Conservation (phyloP, 352 stramenopile genomes). For the Phytophthora brassicae region DNA sequence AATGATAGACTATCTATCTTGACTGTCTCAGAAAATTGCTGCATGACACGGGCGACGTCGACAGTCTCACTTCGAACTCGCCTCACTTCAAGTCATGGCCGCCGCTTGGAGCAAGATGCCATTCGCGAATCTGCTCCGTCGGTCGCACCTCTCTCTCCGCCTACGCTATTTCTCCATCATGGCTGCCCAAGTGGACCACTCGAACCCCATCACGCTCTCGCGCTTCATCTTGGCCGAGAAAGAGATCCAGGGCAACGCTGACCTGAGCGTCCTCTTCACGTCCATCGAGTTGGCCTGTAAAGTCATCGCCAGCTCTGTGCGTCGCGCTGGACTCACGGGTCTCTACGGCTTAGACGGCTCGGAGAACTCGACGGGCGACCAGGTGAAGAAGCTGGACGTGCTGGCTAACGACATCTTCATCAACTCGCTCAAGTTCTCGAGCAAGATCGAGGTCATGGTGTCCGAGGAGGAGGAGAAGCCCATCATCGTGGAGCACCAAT, state of each 20-base stretch:
- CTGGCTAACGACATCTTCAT: slow-evolving; percentile 99
- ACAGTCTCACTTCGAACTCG: slow-evolving; percentile 9
- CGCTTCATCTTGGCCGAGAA: slow-evolving; percentile 94
- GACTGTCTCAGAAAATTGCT: not conserved
- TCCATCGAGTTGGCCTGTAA: slow-evolving; percentile 97
- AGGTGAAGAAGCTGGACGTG: slow-evolving; percentile 99
- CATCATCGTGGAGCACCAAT: slow-evolving; percentile 90
- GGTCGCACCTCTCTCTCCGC: slow-evolving; percentile 11
- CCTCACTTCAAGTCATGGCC: slow-evolving; percentile 24
- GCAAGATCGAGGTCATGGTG: slow-evolving; percentile 97
- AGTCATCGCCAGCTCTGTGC: slow-evolving; percentile 95
- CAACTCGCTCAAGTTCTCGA: slow-evolving; percentile 96
- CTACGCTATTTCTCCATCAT: too few relatives aligned
- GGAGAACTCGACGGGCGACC: slow-evolving; percentile 96
- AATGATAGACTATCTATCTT: not conserved
- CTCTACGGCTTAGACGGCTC: slow-evolving; percentile 96
- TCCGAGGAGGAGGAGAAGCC: slow-evolving; percentile 98
- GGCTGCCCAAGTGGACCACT: slow-evolving; percentile 58
- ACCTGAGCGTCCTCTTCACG: slow-evolving; percentile 96
- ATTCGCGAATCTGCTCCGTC: slow-evolving; percentile 31
- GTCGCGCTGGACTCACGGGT: slow-evolving; percentile 91
- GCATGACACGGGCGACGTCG: slow-evolving; percentile 34
- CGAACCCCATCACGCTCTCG: slow-evolving; percentile 92
- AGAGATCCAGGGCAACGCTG: slow-evolving; percentile 90
- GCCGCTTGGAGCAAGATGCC: not conserved